phyloP scores from a whole-genome alignment of 2,329 filamentous ascomycete species.

The Amylocarpus encephaloides region DNA sequence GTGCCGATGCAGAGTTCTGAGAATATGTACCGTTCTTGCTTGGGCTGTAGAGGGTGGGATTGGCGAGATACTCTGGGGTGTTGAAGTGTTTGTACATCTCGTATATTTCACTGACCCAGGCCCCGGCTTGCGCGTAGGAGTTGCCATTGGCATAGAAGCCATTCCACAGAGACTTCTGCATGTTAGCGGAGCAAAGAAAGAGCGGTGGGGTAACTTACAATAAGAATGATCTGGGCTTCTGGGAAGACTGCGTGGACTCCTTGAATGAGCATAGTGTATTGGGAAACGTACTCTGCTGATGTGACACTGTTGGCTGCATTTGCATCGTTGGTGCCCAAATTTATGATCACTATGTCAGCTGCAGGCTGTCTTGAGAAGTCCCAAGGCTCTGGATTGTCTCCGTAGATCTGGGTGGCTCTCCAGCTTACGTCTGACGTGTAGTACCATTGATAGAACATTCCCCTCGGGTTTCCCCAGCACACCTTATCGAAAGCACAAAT shows the following conservation, averaged over 20 bases:
- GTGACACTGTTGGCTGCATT: conserved; percentile 38
- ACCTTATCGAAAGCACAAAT: conserved; percentile 50
- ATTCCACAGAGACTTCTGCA: conserved; percentile 44
- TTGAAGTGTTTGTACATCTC: conserved; percentile 48
- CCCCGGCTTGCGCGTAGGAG: conserved; percentile 40
- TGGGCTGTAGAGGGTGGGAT: conserved; percentile 37
- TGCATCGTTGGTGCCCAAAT: conserved; percentile 42
- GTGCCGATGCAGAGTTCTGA: conserved; percentile 26
- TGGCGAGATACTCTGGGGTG: conserved; percentile 36
- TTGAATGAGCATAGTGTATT: conserved; percentile 40
- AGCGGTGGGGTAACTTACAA: conserved; percentile 38
- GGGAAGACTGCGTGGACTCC: conserved; percentile 43
- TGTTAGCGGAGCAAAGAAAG: conserved; percentile 1
- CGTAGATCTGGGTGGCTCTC: conserved; percentile 19
- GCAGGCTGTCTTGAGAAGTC: conserved; percentile 38
- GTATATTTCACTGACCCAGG: conserved; percentile 45
- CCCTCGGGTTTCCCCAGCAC: conserved; percentile 47
- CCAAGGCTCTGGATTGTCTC: conserved; percentile 40
- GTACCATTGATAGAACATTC: conserved; percentile 51
- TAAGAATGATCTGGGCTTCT: conserved; percentile 39
- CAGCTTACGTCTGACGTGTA: conserved; percentile 46
- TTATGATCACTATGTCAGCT: conserved; percentile 41
- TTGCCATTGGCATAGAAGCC: conserved; percentile 46
- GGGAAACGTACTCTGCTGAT: conserved; percentile 35
- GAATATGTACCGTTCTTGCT: conserved; percentile 34